phyloP scores from a whole-genome alignment of 2,329 filamentous ascomycete species.

The Nemania sp. region DNA sequence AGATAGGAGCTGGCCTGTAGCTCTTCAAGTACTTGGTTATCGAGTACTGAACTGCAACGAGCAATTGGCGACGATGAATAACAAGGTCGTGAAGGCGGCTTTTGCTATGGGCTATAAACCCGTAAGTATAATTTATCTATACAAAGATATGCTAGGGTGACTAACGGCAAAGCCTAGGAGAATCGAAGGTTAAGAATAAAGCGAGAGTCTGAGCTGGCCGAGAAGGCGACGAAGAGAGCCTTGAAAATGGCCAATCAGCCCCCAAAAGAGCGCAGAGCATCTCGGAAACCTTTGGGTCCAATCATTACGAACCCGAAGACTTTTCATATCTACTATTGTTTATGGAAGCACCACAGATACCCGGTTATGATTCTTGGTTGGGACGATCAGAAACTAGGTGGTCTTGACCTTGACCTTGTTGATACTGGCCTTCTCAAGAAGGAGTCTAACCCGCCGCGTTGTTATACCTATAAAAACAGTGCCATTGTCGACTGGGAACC shows the following conservation, averaged over 20 bases:
- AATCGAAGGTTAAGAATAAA: background rate
- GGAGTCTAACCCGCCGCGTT: slow-evolving; percentile 46
- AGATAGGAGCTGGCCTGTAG: slow-evolving; percentile 48
- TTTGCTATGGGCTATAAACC: slow-evolving; percentile 51
- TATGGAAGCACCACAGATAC: slow-evolving; percentile 49
- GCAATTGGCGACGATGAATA: slow-evolving; percentile 51
- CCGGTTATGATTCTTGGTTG: slow-evolving; percentile 55
- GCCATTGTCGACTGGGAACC: slow-evolving; percentile 54
- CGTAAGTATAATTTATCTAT: slow-evolving; percentile 23
- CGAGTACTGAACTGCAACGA: slow-evolving; percentile 51
- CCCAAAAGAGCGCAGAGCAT: background rate
- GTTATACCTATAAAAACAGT: slow-evolving; percentile 50
- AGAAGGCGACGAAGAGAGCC: background rate
- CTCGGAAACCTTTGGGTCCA: background rate
- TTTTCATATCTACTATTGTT: slow-evolving; percentile 53
- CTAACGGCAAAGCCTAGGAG: slow-evolving; percentile 13
- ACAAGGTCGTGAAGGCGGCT: slow-evolving; percentile 48
- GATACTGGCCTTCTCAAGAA: slow-evolving; percentile 50
- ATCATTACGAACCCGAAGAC: slow-evolving; percentile 45
- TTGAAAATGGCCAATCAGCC: background rate
- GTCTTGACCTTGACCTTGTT: slow-evolving; percentile 48
- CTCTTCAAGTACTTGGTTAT: slow-evolving; percentile 52
- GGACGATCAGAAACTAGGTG: slow-evolving; percentile 49
- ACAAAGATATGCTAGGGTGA: background rate
- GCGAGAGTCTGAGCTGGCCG: background rate